These are phyloP conservation scores for Fusarium praegraminearum DNA, from an alignment of 2,329 filamentous ascomycete species.

Conservation along the genomic window DNA sequence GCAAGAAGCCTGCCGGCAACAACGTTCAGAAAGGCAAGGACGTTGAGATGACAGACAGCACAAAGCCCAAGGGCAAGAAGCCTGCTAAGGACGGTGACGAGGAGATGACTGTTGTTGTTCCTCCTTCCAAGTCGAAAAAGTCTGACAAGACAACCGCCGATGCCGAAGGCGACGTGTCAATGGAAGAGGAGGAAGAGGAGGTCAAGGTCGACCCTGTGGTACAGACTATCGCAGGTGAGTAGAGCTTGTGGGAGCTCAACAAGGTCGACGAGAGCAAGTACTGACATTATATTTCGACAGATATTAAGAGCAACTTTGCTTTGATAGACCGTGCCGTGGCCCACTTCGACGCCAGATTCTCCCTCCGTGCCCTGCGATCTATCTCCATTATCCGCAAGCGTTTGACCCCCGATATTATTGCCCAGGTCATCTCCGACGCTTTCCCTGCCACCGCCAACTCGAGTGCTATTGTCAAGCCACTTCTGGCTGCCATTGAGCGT, in stretches of 20 bases:
- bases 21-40: conserved; percentile 72
- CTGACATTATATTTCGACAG: conserved; percentile 61
- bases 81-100: conserved; percentile 74
- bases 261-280: conserved; percentile 8
- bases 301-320: conserved; percentile 94
- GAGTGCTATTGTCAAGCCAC: conserved; percentile 73
- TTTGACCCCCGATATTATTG: conserved; percentile 83
- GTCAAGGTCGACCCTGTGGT: conserved; percentile 70
- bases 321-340: conserved; percentile 91
- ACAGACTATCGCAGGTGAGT: conserved; percentile 71
- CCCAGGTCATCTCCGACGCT: conserved; percentile 83
- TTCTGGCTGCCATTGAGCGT: conserved; percentile 77
- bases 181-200: conserved; percentile 71
- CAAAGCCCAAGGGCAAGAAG: conserved; percentile 76
- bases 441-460: conserved; percentile 73
- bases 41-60: conserved; percentile 77
- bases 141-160: conserved; percentile 68
- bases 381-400: conserved; percentile 97
- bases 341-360: conserved; percentile 95
- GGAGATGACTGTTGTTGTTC: conserved; percentile 85
- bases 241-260: conserved; percentile 1
- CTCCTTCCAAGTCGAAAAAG: conserved; percentile 75
- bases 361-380: conserved; percentile 90
- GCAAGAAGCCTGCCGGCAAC: conserved; percentile 77
- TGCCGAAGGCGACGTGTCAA: conserved; percentile 76